A percentile compares a stretch with the other conserved stretches of the same genome.
Conservation (phyloP, 352 stramenopile genomes). For the Phytophthora chlamydospora region DNA sequence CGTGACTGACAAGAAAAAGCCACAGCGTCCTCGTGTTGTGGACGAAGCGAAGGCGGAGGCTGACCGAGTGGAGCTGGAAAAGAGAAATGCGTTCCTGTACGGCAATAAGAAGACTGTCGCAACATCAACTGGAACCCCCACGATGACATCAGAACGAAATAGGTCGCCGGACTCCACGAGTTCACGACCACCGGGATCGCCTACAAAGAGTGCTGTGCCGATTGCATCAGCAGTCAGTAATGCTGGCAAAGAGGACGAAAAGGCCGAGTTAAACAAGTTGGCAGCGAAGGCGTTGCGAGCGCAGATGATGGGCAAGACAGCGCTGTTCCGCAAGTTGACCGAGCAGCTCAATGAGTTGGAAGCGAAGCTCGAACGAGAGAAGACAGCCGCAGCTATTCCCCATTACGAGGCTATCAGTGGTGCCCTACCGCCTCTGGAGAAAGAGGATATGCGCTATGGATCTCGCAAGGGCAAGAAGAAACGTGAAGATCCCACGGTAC, state of each 20-base stretch:
- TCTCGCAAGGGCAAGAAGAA: conserved; percentile 75
- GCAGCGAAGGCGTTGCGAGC: conserved; percentile 76
- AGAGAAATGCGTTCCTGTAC: conserved; percentile 70
- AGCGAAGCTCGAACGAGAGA: conserved; percentile 53
- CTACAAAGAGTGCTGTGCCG: conserved; percentile 13
- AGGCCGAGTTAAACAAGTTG: conserved; percentile 78
- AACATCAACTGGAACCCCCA: neutral
- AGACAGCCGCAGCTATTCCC: conserved; percentile 46
- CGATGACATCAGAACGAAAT: neutral
- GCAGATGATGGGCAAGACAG: conserved; percentile 85
- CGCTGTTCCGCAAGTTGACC: conserved; percentile 74
- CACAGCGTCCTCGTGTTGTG: conserved; percentile 1
- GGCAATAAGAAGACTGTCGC: conserved; percentile 29
- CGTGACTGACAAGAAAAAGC: conserved; percentile 17
- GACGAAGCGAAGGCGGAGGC: conserved; percentile 39
- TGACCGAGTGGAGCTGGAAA: conserved; percentile 52
- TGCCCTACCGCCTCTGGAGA: conserved; percentile 69
- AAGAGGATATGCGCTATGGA: conserved; percentile 68
- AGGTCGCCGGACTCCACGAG: neutral
- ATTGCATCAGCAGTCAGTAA: neutral
- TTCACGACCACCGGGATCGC: neutral
- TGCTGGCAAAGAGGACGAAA: conserved; percentile 30
- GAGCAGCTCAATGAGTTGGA: conserved; percentile 86
- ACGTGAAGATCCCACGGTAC: conserved; percentile 20
- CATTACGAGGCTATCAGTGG: conserved; percentile 66